These are phyloP conservation scores for Mucor velutinosus DNA, from an alignment of 371 early-diverging fungal genomes.

Conservation along the genomic window DNA sequence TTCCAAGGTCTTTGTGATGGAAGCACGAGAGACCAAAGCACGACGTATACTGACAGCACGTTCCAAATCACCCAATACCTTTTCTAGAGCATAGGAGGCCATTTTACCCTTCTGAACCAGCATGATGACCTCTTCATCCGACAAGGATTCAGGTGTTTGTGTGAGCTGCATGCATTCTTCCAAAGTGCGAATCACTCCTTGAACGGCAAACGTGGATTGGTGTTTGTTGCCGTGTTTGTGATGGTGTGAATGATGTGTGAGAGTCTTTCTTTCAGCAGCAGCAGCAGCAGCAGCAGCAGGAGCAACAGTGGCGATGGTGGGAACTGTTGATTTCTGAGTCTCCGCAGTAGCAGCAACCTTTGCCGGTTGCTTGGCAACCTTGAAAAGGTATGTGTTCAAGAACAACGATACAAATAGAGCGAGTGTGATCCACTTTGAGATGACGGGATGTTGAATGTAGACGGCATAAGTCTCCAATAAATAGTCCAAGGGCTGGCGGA, in stretches of 20 bases:
- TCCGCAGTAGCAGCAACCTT: slow-evolving; percentile 13
- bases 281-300: no score
- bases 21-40: slow-evolving; percentile 69
- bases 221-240: not conserved
- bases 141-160: slow-evolving; percentile 41
- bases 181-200: slow-evolving; percentile 50
- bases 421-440: slow-evolving; percentile 62
- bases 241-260: slow-evolving; percentile 3
- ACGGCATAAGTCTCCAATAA: slow-evolving; percentile 54
- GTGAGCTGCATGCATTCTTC: slow-evolving; percentile 69
- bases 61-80: slow-evolving; percentile 70
- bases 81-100: slow-evolving; percentile 85
- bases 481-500: slow-evolving; percentile 51
- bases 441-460: slow-evolving; percentile 65
- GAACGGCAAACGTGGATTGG: not conserved
- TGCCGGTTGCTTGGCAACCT: slow-evolving; percentile 62
- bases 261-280: slow-evolving; percentile 18
- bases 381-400: slow-evolving; percentile 69
- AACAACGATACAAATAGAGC: slow-evolving; percentile 60
- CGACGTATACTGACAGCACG: slow-evolving; percentile 88
- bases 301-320: slow-evolving; percentile 22
- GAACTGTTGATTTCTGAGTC: no score
- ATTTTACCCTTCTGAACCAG: slow-evolving; percentile 78
- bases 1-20: slow-evolving; percentile 65
- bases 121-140: slow-evolving; percentile 75